Conservation (phyloP, 78 protist species). For the Creolimax fragrantissima region DNA sequence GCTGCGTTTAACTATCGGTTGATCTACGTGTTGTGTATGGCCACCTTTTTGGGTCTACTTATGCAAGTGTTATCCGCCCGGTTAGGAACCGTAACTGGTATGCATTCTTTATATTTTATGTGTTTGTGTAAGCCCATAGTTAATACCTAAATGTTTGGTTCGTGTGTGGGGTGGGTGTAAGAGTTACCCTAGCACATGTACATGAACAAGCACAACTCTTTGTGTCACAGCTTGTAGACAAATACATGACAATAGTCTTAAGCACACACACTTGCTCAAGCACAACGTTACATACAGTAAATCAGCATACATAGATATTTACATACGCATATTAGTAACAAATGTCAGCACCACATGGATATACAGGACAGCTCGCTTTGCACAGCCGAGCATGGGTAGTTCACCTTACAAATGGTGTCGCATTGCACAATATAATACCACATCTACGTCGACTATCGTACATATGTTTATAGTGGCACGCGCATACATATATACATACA, state of each 20-base stretch:
- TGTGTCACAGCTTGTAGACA: neutral
- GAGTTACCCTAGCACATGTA: neutral
- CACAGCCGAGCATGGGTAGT: too few relatives aligned
- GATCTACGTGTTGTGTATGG: constrained; percentile 68
- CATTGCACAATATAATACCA: too few relatives aligned
- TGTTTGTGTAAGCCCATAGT: too few relatives aligned
- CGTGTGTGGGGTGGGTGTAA: too few relatives aligned
- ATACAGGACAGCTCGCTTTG: too few relatives aligned
- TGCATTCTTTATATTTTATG: too few relatives aligned
- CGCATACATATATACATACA: neutral
- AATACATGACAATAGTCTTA: neutral
- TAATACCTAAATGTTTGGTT: too few relatives aligned
- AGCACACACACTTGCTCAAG: neutral
- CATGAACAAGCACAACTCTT: neutral
- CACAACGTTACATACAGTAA: neutral
- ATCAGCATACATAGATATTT: neutral
- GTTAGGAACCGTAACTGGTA: constrained; percentile 72
- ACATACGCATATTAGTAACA: neutral
- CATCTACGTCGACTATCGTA: neutral
- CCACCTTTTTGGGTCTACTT: constrained; percentile 55
- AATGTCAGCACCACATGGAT: too few relatives aligned
- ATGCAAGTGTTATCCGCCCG: constrained; percentile 55
- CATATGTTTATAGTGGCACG: neutral
- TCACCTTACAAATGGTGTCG: too few relatives aligned
- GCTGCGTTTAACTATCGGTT: constrained; percentile 56